Base-by-base conservation (phyloP, 176 grass and related monocot genomes). In the Cenchrus americanus region DNA sequence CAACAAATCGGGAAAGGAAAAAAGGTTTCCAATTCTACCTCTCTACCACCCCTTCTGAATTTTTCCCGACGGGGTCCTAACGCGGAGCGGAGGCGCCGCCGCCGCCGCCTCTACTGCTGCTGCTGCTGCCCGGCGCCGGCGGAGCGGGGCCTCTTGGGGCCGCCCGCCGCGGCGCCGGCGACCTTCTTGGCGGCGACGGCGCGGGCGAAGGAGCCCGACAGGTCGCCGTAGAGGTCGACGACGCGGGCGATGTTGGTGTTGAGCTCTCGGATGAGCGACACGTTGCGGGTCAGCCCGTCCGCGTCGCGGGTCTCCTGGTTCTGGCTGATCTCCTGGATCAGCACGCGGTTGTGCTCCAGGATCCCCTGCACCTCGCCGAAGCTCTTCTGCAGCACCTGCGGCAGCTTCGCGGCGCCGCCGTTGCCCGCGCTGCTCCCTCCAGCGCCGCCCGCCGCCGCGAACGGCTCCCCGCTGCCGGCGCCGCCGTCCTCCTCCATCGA, bases 281-380 rank as follows among this genome's bases (percentile, higher is more conserved):
- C 69, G 80, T 94, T 94, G 80, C 80, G 83, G 68, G 44, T 83
- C 41, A 94, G 80, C 22, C 87, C 87, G 69, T 87, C 85, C 40
- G 80, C 62, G 54, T 88, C 86, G 24, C 69, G 79, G 8, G 68
- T 82, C 66, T 90, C 79, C 14, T 97, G 83, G 83, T 97, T 97
- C 73, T 87, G 88, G 57, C 60, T 59, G 84, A 97, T 97, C 83
- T 94, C 90, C 46, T 94, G 83, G 75, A 94, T 87, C 59, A 92
- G 73, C 76, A 89, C 32, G 21, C 77, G 66, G 66, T 89, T 94
- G 37, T 86, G 88, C 69, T 97, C 87, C 67, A 94, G 53, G 62
- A 97, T 90, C 75, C 55, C 77, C 73, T 83, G 80, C 75, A 83
- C 92, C 62, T 94, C 79, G 1, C 73, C 79, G 22, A 89, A 85